Evolutionary conservation across 2,329 filamentous ascomycete species (phyloP).

Genomic region (Reticulascus tulasneorum): DNA sequence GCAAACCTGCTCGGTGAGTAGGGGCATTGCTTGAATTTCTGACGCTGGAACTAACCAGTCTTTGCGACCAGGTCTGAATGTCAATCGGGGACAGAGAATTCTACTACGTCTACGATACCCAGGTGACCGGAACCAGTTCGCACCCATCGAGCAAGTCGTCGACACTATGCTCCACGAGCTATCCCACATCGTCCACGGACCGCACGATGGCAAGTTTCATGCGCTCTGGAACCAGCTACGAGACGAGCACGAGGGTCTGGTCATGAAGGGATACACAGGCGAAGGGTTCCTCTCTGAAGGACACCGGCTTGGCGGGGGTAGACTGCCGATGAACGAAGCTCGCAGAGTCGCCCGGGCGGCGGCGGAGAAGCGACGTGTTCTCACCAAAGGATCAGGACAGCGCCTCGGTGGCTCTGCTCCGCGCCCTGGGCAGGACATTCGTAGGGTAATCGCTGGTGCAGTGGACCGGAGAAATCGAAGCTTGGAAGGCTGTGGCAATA

Average conservation of each 20-base stretch:
- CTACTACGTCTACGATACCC: conserved; percentile 77
- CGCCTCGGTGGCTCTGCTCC: conserved; percentile 62
- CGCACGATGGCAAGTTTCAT: conserved; percentile 79
- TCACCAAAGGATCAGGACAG: conserved; percentile 61
- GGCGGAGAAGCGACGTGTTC: conserved; percentile 63
- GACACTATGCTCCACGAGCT: conserved; percentile 96
- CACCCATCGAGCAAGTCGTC: conserved; percentile 73
- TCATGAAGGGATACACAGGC: conserved; percentile 81
- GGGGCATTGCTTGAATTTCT: too few relatives aligned
- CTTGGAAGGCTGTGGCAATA: conserved; percentile 72
- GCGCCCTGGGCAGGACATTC: conserved; percentile 60
- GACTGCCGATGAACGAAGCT: conserved; percentile 69
- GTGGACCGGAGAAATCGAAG: conserved; percentile 64
- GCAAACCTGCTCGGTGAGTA: conserved; percentile 64
- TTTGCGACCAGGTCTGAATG: conserved; percentile 60
- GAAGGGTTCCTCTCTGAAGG: conserved; percentile 82
- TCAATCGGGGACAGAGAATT: conserved; percentile 73
- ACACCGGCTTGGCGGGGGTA: conserved; percentile 63
- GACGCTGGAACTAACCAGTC: background rate
- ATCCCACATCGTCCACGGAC: conserved; percentile 79
- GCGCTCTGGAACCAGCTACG: conserved; percentile 85
- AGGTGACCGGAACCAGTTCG: conserved; percentile 69
- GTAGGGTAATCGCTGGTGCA: conserved; percentile 68
- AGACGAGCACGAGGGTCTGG: conserved; percentile 74
- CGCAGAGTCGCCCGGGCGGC: conserved; percentile 69